Base-by-base conservation (phyloP, 2,329 filamentous ascomycete species). In the Diaporthe humulicola region DNA sequence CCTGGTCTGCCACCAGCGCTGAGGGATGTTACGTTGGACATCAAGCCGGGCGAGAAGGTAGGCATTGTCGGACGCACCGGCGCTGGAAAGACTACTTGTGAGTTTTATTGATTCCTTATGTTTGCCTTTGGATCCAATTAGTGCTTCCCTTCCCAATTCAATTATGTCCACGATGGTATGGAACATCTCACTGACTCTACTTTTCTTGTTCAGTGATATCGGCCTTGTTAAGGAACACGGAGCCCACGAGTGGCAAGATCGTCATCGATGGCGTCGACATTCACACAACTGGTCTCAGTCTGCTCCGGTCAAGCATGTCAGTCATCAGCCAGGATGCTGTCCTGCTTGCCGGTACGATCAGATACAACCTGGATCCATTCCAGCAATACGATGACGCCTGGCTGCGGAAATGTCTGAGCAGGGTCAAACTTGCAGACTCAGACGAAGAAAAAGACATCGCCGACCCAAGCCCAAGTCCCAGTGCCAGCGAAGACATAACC, bases 51-150 rank as follows among this genome's bases (percentile, higher is more conserved):
- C 14, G 73, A 71, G 54, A 71, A 64, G 54, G 15, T 67, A 1
- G 77, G 79, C 54, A 91, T 97, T 42, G 93, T 96, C 2, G 94
- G 94, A 3, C 92, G 94, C 10, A 97, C 94, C 0, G 94, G 94
- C 25, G 94, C 94, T 0, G 94, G 94, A 75, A 97, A 97, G 85
- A 94, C 92, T 42, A 94, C 92, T 73, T 38, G 70, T 72, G 10
- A 64, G 70, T 54, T 64, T 52, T 36, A 17, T 19, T 54, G n/a
- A 3, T 50, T 50, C 30, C 60, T 50, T 5, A 10, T 3, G 1
- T 36, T 48, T 45, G 25, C 12, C 22, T 22, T 36, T 15, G 22
- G 4, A 7, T 7, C 8, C 28, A 19, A 19, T 6, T 14, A 15
- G 8, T 15, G 17, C 9, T 36, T 42, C 30, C 17, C 5, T 30